These are phyloP conservation scores for Obelidium mucronatum DNA, from an alignment of 192 early-diverging fungal genomes.

Conservation along the genomic window DNA sequence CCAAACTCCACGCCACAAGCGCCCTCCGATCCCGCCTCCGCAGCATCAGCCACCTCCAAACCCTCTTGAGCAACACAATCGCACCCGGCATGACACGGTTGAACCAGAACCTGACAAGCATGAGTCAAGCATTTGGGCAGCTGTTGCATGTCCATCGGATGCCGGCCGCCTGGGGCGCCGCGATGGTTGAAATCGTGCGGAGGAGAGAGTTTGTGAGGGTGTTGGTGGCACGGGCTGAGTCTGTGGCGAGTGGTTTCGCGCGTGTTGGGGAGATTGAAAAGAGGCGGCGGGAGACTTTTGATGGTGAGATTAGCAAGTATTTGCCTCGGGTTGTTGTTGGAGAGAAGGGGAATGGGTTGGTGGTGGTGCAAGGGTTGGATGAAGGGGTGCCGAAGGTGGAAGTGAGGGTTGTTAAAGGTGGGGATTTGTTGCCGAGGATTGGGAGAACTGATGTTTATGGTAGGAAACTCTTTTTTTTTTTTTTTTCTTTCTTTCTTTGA, in stretches of 20 bases:
- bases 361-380: constrained; percentile 49
- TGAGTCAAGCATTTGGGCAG: constrained; percentile 52
- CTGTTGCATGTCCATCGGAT: constrained; percentile 61
- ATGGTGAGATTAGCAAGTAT: constrained; percentile 51
- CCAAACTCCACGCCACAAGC: constrained; percentile 34
- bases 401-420: constrained; percentile 44
- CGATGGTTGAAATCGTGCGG: constrained; percentile 57
- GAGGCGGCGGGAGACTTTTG: constrained; percentile 49
- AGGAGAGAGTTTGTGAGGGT: constrained; percentile 52
- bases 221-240: constrained; percentile 47
- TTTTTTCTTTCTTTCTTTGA: not conserved
- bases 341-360: constrained; percentile 26
- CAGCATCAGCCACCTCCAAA: constrained; percentile 46
- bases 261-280: constrained; percentile 46
- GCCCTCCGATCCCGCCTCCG: constrained; percentile 41
- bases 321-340: constrained; percentile 45
- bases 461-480: constrained; percentile 5
- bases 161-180: constrained; percentile 59
- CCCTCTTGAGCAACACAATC: constrained; percentile 37
- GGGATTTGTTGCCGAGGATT: constrained; percentile 48
- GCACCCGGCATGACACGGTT: constrained; percentile 27
- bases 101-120: constrained; percentile 15
- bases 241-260: constrained; percentile 49
- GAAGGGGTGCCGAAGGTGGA: constrained; percentile 43
- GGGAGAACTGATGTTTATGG: constrained; percentile 45